These are phyloP conservation scores for Trichoderma koningiopsis DNA, from an alignment of 2,329 filamentous ascomycete species.

Conservation along the genomic window DNA sequence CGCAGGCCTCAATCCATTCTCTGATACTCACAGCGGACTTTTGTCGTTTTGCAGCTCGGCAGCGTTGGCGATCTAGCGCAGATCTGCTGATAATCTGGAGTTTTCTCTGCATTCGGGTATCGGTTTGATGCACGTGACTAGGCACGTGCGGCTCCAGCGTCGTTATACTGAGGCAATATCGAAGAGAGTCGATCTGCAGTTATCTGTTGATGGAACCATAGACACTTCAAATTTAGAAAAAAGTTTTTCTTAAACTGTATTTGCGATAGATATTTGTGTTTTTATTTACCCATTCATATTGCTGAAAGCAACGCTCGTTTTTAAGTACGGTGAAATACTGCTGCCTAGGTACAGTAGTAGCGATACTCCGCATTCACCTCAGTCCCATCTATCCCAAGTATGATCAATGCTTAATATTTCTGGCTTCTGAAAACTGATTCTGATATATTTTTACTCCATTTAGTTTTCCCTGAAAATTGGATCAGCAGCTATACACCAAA, in stretches of 20 bases:
- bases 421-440: background rate
- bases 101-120: conserved; percentile 16
- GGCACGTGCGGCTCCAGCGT: conserved; percentile 17
- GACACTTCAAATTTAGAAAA: background rate
- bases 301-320: background rate
- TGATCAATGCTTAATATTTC: background rate
- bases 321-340: background rate
- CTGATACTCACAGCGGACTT: conserved; percentile 14
- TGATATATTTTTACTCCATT: too few relatives aligned
- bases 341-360: background rate
- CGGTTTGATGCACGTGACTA: conserved; percentile 8
- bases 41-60: conserved; percentile 1
- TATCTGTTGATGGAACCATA: background rate
- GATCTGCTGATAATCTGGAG: conserved; percentile 16
- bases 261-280: too few relatives aligned
- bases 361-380: background rate
- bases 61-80: conserved; percentile 10
- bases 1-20: conserved; percentile 35
- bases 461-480: too few relatives aligned
- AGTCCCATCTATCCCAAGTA: too few relatives aligned
- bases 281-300: background rate
- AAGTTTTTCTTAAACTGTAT: background rate
- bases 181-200: background rate
- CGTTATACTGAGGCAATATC: background rate
- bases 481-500: conserved; percentile 7